These are phyloP conservation scores for Flaveria brownii DNA, from an alignment of 129 eudicot genomes.

Conservation along the genomic window DNA sequence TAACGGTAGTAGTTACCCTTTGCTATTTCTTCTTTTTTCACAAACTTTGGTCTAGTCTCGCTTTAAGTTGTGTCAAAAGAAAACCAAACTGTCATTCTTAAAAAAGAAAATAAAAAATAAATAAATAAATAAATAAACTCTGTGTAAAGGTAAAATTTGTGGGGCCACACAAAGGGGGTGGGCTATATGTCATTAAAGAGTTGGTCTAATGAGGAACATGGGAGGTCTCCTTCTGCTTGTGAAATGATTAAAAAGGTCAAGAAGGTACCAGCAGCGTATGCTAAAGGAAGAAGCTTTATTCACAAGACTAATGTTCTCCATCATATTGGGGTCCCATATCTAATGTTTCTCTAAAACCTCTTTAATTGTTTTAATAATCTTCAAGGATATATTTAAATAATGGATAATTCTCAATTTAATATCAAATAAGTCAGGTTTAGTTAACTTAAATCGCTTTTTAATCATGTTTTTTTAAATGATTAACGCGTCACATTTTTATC, in stretches of 20 bases:
- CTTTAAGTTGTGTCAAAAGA: background rate
- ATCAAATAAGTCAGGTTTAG: no score
- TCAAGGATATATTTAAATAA: background rate
- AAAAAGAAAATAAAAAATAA: no score
- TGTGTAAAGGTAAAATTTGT: slow-evolving; percentile 21
- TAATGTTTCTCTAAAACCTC: background rate
- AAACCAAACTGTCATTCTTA: background rate
- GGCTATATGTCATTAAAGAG: slow-evolving; percentile 25
- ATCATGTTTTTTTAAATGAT: no score
- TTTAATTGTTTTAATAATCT: background rate
- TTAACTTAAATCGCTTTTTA: no score
- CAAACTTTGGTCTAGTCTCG: slow-evolving; percentile 27
- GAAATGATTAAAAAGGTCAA: slow-evolving; percentile 44
- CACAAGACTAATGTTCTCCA: slow-evolving; percentile 28
- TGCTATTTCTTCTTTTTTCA: background rate
- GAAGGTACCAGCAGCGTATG: background rate
- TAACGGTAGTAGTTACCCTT: no score
- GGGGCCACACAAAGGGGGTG: slow-evolving; percentile 26
- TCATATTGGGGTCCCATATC: slow-evolving; percentile 37
- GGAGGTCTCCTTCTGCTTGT: slow-evolving; percentile 29
- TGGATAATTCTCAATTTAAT: no score
- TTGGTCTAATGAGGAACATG: slow-evolving; percentile 31
- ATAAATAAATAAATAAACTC: background rate
- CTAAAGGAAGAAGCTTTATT: slow-evolving; percentile 33
- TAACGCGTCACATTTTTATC: no score